phyloP scores from a whole-genome alignment of 2,329 filamentous ascomycete species.

The Metarhizium rileyi region DNA sequence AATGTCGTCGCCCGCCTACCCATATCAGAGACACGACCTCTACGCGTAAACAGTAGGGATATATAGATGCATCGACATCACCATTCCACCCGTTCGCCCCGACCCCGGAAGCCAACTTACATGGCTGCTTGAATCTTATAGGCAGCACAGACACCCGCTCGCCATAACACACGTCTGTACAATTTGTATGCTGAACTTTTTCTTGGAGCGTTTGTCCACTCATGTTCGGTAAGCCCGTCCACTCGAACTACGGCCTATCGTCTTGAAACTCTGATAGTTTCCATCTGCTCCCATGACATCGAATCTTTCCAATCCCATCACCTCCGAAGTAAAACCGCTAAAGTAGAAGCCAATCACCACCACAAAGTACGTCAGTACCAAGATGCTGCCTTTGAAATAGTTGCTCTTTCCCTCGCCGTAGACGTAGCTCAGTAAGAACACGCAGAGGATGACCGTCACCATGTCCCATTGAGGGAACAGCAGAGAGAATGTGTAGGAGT shows the following conservation, averaged over 20 bases:
- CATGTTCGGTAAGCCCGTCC: constrained; percentile 17
- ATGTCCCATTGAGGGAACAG: constrained; percentile 99
- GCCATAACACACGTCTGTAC: not conserved
- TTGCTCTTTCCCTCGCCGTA: constrained; percentile 99
- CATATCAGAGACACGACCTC: not conserved
- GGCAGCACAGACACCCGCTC: not conserved
- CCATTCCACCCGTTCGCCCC: not conserved
- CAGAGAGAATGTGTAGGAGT: constrained; percentile 64
- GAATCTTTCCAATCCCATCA: constrained; percentile 38
- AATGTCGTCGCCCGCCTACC: too few species aligned
- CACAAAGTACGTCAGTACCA: constrained; percentile 86
- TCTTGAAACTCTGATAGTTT: constrained; percentile 42
- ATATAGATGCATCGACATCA: not conserved
- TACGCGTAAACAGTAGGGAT: not conserved
- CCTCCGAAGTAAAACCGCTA: constrained; percentile 45
- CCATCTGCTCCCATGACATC: constrained; percentile 43
- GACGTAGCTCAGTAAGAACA: constrained; percentile 94
- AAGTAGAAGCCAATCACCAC: constrained; percentile 89
- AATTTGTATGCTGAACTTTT: not conserved
- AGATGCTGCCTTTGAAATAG: constrained; percentile 97
- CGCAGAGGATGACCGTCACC: constrained; percentile 91
- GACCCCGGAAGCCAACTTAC: too few species aligned
- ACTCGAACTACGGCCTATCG: constrained; percentile 36
- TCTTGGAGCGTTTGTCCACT: not conserved
- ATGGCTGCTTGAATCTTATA: not conserved